Conservation (phyloP, 768 basidiomycete species). For the Ramaria rubella region DNA sequence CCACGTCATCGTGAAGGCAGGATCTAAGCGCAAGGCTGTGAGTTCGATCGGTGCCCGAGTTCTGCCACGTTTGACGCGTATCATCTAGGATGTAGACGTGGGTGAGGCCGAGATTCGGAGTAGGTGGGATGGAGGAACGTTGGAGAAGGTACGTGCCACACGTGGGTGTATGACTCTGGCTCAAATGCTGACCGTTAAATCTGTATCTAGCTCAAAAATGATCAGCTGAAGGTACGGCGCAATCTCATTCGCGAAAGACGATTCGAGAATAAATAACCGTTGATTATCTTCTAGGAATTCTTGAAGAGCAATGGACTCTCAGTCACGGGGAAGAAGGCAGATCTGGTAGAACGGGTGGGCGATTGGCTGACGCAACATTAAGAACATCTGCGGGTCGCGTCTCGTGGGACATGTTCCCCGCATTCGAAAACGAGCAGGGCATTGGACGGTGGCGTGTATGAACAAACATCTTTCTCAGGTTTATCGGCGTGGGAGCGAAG, state of each 20-base stretch:
- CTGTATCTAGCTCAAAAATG: slow-evolving; percentile 58
- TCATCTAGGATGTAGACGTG: slow-evolving; percentile 52
- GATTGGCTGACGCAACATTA: slow-evolving; percentile 49
- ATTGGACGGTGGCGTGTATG: no score
- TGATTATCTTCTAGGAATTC: slow-evolving; percentile 67
- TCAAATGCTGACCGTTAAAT: not conserved
- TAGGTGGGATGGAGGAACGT: slow-evolving; percentile 49
- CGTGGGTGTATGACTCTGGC: not conserved
- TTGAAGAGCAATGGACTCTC: slow-evolving; percentile 57
- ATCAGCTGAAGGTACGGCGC: slow-evolving; percentile 63
- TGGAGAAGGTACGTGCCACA: slow-evolving; percentile 53
- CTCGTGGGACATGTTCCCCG: no score
- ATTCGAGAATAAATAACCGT: slow-evolving; percentile 8
- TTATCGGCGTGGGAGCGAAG: no score
- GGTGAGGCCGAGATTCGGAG: slow-evolving; percentile 71
- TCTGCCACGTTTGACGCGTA: not conserved
- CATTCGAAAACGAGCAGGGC: no score
- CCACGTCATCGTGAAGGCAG: slow-evolving; percentile 31
- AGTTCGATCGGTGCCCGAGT: slow-evolving; percentile 24
- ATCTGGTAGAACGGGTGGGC: slow-evolving; percentile 57
- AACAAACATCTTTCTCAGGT: no score
- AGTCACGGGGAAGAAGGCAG: slow-evolving; percentile 65
- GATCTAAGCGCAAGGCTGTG: slow-evolving; percentile 66
- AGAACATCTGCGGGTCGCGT: not conserved
- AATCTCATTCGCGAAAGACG: slow-evolving; percentile 4